Conservation (phyloP, 169 alveolate species). For the Toxoplasma gondii region DNA sequence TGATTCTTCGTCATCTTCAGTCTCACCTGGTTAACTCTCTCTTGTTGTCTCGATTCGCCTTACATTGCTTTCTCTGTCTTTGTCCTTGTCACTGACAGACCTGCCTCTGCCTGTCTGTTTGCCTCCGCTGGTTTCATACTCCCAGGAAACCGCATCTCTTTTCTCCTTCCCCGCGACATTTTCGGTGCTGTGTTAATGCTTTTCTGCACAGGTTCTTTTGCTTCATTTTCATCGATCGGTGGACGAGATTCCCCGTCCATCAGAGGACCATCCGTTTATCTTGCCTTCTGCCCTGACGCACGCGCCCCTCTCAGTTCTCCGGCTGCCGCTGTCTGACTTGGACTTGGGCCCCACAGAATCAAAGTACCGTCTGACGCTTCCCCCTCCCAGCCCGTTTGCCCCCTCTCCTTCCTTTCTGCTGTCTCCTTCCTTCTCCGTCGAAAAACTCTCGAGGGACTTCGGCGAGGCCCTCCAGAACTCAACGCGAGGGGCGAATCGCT, state of each 20-base stretch:
- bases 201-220: not conserved
- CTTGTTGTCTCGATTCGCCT: too few relatives aligned
- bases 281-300: not conserved
- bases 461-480: not conserved
- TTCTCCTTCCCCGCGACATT: too few relatives aligned
- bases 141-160: too few relatives aligned
- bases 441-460: not conserved
- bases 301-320: not conserved
- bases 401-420: not conserved
- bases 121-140: too few relatives aligned
- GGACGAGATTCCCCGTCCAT: not conserved
- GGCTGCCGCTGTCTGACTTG: not conserved
- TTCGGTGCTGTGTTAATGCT: not conserved
- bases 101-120: too few relatives aligned
- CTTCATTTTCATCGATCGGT: not conserved
- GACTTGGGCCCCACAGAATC: constrained; percentile 22
- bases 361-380: constrained; percentile 21
- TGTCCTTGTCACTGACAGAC: too few relatives aligned
- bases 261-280: not conserved
- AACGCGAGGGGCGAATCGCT: constrained; percentile 22
- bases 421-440: constrained; percentile 10
- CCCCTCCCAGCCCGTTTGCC: not conserved
- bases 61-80: too few relatives aligned
- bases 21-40: too few relatives aligned
- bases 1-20: too few relatives aligned